phyloP scores from a whole-genome alignment of 768 basidiomycete genomes.

The Collybia sordida region DNA sequence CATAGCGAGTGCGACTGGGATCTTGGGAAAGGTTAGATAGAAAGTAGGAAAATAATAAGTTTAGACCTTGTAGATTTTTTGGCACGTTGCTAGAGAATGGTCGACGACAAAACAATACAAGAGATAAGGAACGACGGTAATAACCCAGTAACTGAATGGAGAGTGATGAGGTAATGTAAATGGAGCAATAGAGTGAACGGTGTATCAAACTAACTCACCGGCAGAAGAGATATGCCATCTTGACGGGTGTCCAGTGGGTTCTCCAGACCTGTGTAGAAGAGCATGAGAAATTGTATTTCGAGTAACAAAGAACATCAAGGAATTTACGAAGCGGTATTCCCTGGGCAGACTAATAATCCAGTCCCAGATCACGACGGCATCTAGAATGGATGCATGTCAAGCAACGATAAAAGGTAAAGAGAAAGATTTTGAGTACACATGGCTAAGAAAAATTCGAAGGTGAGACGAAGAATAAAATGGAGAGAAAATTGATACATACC shows the following conservation, averaged over 20 bases:
- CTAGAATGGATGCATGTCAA: constrained; percentile 38
- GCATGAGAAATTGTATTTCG: constrained; percentile 16
- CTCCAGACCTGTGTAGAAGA: constrained; percentile 63
- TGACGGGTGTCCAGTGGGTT: constrained; percentile 83
- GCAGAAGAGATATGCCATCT: constrained; percentile 81
- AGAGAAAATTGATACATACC: constrained; percentile 50
- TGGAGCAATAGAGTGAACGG: constrained; percentile 3
- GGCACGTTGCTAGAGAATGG: constrained; percentile 62
- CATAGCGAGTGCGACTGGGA: constrained; percentile 80
- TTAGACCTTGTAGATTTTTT: constrained; percentile 66
- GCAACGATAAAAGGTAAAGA: constrained; percentile 19
- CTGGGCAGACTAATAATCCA: constrained; percentile 78
- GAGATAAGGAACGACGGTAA: constrained; percentile 75
- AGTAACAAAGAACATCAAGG: constrained; percentile 15
- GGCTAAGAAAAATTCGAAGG: constrained; percentile 41
- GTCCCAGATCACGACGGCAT: constrained; percentile 83
- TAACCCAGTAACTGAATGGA: constrained; percentile 71
- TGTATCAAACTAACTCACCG: constrained; percentile 47
- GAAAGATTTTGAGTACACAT: constrained; percentile 54
- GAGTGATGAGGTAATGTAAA: constrained; percentile 10
- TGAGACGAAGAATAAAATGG: constrained; percentile 10
- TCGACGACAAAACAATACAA: constrained; percentile 75
- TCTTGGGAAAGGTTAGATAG: constrained; percentile 37
- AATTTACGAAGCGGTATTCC: constrained; percentile 73
- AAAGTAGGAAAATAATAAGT: neutral